Base-by-base conservation (phyloP, 495 filamentous ascomycete species). In the Penicillium robsamsonii region DNA sequence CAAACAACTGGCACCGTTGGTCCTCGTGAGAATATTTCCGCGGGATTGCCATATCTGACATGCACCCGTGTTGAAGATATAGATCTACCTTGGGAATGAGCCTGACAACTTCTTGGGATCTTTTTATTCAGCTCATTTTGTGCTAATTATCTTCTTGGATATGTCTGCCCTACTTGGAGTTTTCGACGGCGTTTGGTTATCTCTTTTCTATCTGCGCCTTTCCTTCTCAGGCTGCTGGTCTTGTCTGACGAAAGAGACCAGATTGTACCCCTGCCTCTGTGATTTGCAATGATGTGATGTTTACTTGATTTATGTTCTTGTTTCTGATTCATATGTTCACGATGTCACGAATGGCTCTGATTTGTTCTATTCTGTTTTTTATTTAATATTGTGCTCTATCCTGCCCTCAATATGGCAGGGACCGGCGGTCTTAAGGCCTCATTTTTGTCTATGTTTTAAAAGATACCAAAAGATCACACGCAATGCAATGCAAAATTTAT, bases 31-130 rank as follows among this genome's bases (percentile, higher is more conserved):
- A 72, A 70, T 15, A 55, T 59, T 15, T 55, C 53, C 4, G 51
- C 57, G 33, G 75, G 79, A 15, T 54, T 88, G 42, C 84, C 81
- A 3, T 96, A 95, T 78, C 71, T 96, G 64, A 91, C 89, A 1
- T 96, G 91, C 71, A 88, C 86, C 46, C 81, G 79, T 60, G 80
- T 96, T 10, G 84, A 86, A 62, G 88, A 90, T 62, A 74, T 79
- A 45, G 91, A 96, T 72, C 80, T 89, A 53, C 89, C 89, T n/a
- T 94, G 91, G 90, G 60, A 75, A 69, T 65, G 71, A 82, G 53
- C 29, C 8, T 13, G 44, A 41, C 33, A 11, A 22, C 13, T 20
- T 41, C 10, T 48, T 44, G 37, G 10, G 44, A 8, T 31, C 31
- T 13, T 0, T 44, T 12, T 44, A 24, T 38, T 17, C 12, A 20